phyloP scores from a whole-genome alignment of 2,329 filamentous ascomycete species.

The Emydomyces testavorans region DNA sequence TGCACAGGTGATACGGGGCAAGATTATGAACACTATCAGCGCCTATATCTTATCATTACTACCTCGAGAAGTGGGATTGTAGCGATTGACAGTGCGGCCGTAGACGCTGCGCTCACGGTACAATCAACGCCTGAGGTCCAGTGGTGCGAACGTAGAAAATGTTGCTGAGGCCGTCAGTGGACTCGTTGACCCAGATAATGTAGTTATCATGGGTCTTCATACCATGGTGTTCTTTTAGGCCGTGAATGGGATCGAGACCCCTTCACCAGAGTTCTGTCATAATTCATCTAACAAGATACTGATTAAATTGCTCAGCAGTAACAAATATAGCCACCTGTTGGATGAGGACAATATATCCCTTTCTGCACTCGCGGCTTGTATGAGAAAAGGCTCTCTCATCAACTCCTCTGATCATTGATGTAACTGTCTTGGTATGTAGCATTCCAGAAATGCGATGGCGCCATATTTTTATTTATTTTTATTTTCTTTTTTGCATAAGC shows the following conservation, averaged over 20 bases:
- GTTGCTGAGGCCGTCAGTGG: slow-evolving; percentile 40
- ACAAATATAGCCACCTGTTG: no score
- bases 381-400: slow-evolving; percentile 44
- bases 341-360: slow-evolving; percentile 31
- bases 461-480: no score
- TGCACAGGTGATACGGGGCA: no score
- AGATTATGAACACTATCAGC: slow-evolving; percentile 40
- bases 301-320: no score
- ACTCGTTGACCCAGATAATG: slow-evolving; percentile 12
- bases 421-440: slow-evolving; percentile 37
- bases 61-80: slow-evolving; percentile 51
- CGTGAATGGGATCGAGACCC: slow-evolving; percentile 53
- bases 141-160: slow-evolving; percentile 60
- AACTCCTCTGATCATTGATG: slow-evolving; percentile 37
- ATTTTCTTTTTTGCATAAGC: slow-evolving; percentile 46
- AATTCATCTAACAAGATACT: no score
- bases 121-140: slow-evolving; percentile 48
- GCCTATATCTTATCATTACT: slow-evolving; percentile 55
- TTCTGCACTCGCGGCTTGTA: slow-evolving; percentile 44
- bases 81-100: slow-evolving; percentile 52
- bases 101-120: slow-evolving; percentile 49
- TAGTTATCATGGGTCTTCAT: slow-evolving; percentile 41
- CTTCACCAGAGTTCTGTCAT: slow-evolving; percentile 46
- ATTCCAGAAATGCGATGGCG: slow-evolving; percentile 34
- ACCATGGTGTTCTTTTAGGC: slow-evolving; percentile 42